Conservation (phyloP, 108 stramenopile genomes). For the Nitzschia palea region DNA sequence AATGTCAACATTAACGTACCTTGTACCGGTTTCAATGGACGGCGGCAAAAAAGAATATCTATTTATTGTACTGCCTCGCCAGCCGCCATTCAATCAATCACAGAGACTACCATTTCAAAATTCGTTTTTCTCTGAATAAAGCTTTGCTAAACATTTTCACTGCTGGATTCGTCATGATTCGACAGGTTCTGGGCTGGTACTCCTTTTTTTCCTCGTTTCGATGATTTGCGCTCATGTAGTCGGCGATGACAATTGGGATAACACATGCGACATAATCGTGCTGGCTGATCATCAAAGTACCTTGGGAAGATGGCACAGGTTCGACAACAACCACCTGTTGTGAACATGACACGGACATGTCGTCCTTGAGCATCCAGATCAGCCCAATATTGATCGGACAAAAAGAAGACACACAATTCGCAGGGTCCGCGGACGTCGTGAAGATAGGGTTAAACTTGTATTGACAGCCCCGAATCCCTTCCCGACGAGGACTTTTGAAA, state of each 20-base stretch:
- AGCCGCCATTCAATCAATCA: no score
- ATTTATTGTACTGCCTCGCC: no score
- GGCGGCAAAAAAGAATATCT: no score
- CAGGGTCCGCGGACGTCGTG: constrained; percentile 26
- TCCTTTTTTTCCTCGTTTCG: neutral
- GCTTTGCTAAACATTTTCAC: no score
- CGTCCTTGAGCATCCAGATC: constrained; percentile 35
- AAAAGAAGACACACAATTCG: constrained; percentile 43
- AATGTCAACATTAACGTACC: no score
- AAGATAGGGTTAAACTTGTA: constrained; percentile 23
- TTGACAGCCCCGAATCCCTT: constrained; percentile 18
- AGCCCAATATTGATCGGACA: constrained; percentile 30
- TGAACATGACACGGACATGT: constrained; percentile 38
- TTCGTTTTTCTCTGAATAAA: no score
- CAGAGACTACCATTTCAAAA: no score
- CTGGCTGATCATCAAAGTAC: constrained; percentile 1
- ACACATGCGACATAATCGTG: constrained; percentile 32
- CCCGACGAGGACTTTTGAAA: constrained; percentile 11
- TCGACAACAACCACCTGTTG: constrained; percentile 42
- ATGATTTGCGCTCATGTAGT: neutral
- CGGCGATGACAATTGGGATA: constrained; percentile 25
- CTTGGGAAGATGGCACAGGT: constrained; percentile 39
- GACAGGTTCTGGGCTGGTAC: no score
- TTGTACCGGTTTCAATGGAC: no score
- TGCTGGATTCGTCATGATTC: no score